phyloP scores from a whole-genome alignment of 768 basidiomycete species.

The Boletus rubescentipes region DNA sequence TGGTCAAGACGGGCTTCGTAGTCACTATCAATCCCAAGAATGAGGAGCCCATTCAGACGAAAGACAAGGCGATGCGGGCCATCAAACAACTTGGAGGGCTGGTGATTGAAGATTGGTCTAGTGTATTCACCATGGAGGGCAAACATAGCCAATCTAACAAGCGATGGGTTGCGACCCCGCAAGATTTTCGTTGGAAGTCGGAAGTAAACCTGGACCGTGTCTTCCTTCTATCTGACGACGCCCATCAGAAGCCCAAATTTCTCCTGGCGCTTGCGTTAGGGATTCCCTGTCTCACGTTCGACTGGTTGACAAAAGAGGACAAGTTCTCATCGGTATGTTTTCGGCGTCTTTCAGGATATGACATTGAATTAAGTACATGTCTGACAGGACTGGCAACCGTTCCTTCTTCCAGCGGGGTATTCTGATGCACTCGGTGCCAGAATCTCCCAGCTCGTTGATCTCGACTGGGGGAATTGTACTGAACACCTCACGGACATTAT shows the following conservation, averaged over 20 bases:
- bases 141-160: constrained; percentile 41
- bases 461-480: constrained; percentile 46
- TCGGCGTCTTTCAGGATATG: not conserved
- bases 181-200: constrained; percentile 46
- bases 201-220: constrained; percentile 44
- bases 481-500: constrained; percentile 62
- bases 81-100: constrained; percentile 55
- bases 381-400: constrained; percentile 64
- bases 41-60: constrained; percentile 39
- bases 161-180: constrained; percentile 51
- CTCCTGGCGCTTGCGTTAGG: constrained; percentile 82
- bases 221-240: constrained; percentile 67
- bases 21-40: constrained; percentile 49
- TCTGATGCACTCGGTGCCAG: constrained; percentile 40
- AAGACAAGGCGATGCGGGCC: constrained; percentile 39
- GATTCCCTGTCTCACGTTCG: constrained; percentile 70
- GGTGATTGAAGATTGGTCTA: constrained; percentile 62
- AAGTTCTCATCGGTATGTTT: constrained; percentile 31
- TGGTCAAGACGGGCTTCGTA: constrained; percentile 56
- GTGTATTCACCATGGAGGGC: constrained; percentile 57
- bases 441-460: constrained; percentile 48
- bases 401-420: constrained; percentile 54
- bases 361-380: constrained; percentile 15
- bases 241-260: constrained; percentile 74
- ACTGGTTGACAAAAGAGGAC: constrained; percentile 44